These are phyloP conservation scores for Pseudocercospora cruenta DNA, from an alignment of 2,329 filamentous ascomycete genomes.

Conservation along the genomic window DNA sequence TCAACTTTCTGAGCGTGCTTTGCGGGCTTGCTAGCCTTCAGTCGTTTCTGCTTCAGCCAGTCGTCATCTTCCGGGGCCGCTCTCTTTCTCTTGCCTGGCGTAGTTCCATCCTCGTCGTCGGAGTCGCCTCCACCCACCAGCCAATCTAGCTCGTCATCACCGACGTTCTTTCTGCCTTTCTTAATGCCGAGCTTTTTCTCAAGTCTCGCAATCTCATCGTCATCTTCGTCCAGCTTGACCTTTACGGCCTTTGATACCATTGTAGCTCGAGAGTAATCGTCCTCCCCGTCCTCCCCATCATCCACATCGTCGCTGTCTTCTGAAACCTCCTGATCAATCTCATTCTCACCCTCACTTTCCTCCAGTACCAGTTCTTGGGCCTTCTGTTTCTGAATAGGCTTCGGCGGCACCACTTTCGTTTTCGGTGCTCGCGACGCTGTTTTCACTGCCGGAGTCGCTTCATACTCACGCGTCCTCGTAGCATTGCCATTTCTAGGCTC, in stretches of 20 bases:
- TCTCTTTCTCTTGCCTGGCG: constrained; percentile 58
- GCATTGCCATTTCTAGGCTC: not conserved
- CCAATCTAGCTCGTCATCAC: constrained; percentile 81
- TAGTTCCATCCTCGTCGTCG: constrained; percentile 55
- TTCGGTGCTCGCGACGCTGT: not conserved
- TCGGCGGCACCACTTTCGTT: constrained; percentile 6
- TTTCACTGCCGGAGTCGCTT: not conserved
- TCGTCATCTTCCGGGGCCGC: constrained; percentile 58
- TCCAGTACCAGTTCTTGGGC: too few species aligned
- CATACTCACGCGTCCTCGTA: not conserved
- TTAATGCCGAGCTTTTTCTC: constrained; percentile 87
- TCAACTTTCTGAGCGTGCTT: constrained; percentile 30
- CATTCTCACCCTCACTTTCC: constrained; percentile 32
- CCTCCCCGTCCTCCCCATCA: constrained; percentile 13
- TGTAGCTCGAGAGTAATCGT: constrained; percentile 22
- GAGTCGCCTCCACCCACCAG: constrained; percentile 54
- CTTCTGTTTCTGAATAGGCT: constrained; percentile 17
- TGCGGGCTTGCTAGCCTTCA: constrained; percentile 50
- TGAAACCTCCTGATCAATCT: too few species aligned
- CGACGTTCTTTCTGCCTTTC: constrained; percentile 71
- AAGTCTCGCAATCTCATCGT: constrained; percentile 82
- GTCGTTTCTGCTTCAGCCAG: constrained; percentile 62
- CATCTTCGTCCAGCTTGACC: constrained; percentile 73
- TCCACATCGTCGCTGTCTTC: constrained; percentile 34
- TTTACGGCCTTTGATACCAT: constrained; percentile 29